Conservation (phyloP, 208 protist species). For the Leishmania arabica region DNA sequence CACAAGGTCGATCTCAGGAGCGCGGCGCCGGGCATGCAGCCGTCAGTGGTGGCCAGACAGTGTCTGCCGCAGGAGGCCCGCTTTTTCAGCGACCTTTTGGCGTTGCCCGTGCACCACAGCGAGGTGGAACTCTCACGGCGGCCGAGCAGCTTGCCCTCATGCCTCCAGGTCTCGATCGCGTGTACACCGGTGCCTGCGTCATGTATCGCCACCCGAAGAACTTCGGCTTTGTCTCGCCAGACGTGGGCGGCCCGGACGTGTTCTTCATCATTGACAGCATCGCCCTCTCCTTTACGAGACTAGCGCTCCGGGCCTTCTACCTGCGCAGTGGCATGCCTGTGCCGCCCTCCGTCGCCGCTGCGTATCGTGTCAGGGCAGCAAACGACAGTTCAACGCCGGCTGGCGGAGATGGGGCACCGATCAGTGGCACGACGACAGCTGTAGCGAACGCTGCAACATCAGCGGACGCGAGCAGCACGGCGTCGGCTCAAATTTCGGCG, state of each 20-base stretch:
- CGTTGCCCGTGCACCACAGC: neutral
- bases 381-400: neutral
- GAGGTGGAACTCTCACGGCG: conserved; percentile 31
- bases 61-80: neutral
- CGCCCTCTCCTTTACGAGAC: conserved; percentile 59
- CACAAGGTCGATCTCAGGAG: neutral
- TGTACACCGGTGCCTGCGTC: conserved; percentile 62
- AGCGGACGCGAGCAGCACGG: neutral
- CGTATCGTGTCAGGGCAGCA: conserved; percentile 2
- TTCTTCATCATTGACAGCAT: conserved; percentile 78
- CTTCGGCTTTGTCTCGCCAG: conserved; percentile 81
- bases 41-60: neutral
- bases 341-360: conserved; percentile 21
- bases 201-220: conserved; percentile 64
- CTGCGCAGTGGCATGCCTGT: conserved; percentile 25
- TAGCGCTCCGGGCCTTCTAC: conserved; percentile 58
- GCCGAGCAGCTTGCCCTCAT: conserved; percentile 76
- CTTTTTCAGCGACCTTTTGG: neutral
- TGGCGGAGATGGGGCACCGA: neutral
- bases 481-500: neutral
- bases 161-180: conserved; percentile 53
- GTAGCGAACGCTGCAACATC: neutral
- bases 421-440: neutral
- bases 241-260: conserved; percentile 76
- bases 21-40: neutral